Evolutionary conservation across 2,329 filamentous ascomycete genomes (phyloP).

Genomic region (Fusarium musae): DNA sequence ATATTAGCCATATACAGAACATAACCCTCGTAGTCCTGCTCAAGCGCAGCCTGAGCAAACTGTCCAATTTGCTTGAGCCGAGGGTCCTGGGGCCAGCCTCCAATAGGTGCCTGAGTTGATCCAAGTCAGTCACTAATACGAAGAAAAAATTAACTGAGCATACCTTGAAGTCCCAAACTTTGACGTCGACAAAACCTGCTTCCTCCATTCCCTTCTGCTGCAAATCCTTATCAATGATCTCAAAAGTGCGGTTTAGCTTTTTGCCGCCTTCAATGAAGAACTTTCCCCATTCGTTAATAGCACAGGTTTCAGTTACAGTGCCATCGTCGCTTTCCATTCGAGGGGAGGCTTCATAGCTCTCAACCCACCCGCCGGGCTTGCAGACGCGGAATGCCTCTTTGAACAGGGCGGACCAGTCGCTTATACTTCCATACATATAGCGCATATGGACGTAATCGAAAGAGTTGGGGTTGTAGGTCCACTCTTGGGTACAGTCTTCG

Average conservation of each 20-base stretch:
- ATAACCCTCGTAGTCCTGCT: conserved; percentile 52
- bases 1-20: conserved; percentile 49
- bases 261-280: conserved; percentile 46
- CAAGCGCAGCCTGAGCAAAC: conserved; percentile 48
- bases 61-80: conserved; percentile 31
- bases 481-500: conserved; percentile 48
- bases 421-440: conserved; percentile 65
- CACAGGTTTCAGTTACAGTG: conserved; percentile 43
- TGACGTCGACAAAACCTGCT: conserved; percentile 36
- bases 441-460: conserved; percentile 72
- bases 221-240: conserved; percentile 34
- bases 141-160: rapidly evolving
- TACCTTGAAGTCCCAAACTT: conserved; percentile 38
- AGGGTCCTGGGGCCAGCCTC: conserved; percentile 27
- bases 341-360: conserved; percentile 47
- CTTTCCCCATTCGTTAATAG: conserved; percentile 45
- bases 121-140: rapidly evolving
- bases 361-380: conserved; percentile 63
- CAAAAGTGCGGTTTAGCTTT: conserved; percentile 46
- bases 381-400: conserved; percentile 62
- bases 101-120: conserved; percentile 27
- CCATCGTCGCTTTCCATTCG: conserved; percentile 48
- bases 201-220: conserved; percentile 39
- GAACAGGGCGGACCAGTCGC: conserved; percentile 66
- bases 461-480: conserved; percentile 45